Base-by-base conservation (phyloP, 768 basidiomycete species). In the Mycena vitilis region DNA sequence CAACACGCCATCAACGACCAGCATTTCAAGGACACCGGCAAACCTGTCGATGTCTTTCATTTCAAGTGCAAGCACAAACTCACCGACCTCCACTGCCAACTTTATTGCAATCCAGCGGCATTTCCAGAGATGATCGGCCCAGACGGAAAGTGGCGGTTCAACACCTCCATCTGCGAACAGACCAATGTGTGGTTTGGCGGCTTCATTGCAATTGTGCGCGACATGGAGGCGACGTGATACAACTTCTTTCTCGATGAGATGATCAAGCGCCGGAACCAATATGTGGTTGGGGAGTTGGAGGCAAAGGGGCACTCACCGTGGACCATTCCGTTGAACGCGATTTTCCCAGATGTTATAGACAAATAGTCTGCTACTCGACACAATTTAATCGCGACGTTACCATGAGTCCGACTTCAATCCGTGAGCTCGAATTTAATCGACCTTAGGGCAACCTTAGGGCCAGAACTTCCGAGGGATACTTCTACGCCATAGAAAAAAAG, bases 1-100 rank as follows among this genome's bases (percentile, higher is more conserved):
- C 49, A 66, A 52, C 56, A 36, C 2, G 61, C 38, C 20, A 63
- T 36, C 1, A 67, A n/a, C 9, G 53, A 69, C 30, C 10, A 11
- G 1, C 63, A 49, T 4, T 63, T 69, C 37, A n/a, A 56, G 0
- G 37, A 42, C 8, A 51, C 65, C 15, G 67, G 68, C 12, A 69
- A 65, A 12, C 49, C 68, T 3, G 71, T 72, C 16, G 71, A 72
- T 30, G 71, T 72, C 10, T 72, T 72, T 34, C 71, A 72, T 45
- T 69, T 62, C 58, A 66, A 48, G 8, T 63, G 49, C 37, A 72
- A 74, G 47, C 73, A 74, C 48, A 69, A 66, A n/a, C 42, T 52
- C 16, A 67, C 64, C 0, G 73, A 73, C 52, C 45, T 18, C 5
- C 44, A 52, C 48, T 74, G 73, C 53, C 61, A 62, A 40, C 49